Percentiles rank a stretch among this genome's conserved stretches.
These are phyloP conservation scores for Candida andamanensis DNA, from an alignment of 805 yeast genomes.

Conservation along the genomic window DNA sequence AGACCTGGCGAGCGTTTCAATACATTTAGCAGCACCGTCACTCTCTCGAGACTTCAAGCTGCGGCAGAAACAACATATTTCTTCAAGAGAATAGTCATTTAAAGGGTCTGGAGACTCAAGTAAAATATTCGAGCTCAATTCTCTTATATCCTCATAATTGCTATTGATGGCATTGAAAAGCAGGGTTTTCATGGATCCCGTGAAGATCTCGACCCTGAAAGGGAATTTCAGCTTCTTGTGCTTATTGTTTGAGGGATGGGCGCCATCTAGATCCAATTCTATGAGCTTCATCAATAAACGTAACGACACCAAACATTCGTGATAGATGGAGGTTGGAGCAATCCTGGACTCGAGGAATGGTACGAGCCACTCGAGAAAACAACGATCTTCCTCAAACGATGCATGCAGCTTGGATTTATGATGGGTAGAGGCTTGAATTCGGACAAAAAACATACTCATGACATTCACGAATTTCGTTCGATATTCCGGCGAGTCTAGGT, in stretches of 20 bases:
- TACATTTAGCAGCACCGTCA: slow-evolving; percentile 73
- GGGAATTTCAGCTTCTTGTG: slow-evolving; percentile 8
- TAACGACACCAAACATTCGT: slow-evolving; percentile 18
- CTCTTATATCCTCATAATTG: slow-evolving; percentile 75
- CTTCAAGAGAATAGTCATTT: slow-evolving; percentile 2
- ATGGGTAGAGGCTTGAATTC: slow-evolving; percentile 68
- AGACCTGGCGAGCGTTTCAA: slow-evolving; percentile 38
- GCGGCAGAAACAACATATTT: no score
- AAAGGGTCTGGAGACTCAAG: no score
- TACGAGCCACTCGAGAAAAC: slow-evolving; percentile 37
- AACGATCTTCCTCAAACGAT: slow-evolving; percentile 1
- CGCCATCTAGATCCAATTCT: slow-evolving; percentile 9
- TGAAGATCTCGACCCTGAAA: slow-evolving; percentile 6
- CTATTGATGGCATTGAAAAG: slow-evolving; percentile 60
- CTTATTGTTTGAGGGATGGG: not conserved
- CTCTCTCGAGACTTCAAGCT: slow-evolving; percentile 56
- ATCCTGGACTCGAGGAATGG: slow-evolving; percentile 27
- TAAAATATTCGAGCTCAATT: no score
- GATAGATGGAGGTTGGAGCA: slow-evolving; percentile 47
- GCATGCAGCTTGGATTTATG: no score
- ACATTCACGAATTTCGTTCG: slow-evolving; percentile 62
- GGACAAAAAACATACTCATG: slow-evolving; percentile 54
- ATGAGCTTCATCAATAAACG: slow-evolving; percentile 12
- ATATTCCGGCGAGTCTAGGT: slow-evolving; percentile 33
- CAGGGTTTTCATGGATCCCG: slow-evolving; percentile 35